A percentile compares a stretch with the other conserved stretches of the same genome.
Evolutionary conservation across 192 early-diverging fungal species (phyloP).

Genomic region (Backusella liffmaniae): DNA sequence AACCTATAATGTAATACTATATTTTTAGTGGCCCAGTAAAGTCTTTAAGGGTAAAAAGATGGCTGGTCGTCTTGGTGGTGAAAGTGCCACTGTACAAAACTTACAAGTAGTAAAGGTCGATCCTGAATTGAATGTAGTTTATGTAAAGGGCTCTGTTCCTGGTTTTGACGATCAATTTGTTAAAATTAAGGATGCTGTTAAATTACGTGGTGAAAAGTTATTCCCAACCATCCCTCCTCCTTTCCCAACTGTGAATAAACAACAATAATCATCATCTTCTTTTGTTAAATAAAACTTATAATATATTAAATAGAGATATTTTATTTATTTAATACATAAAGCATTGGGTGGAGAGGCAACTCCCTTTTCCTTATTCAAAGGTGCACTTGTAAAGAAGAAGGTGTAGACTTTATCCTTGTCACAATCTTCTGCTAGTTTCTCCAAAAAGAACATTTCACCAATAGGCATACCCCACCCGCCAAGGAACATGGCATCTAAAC

Average conservation of each 20-base stretch:
- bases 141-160: slow-evolving; percentile 91
- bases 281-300: neutral
- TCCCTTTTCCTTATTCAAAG: slow-evolving; percentile 31
- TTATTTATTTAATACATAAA: slow-evolving; percentile 32
- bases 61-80: slow-evolving; percentile 94
- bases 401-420: slow-evolving; percentile 25
- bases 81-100: slow-evolving; percentile 76
- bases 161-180: slow-evolving; percentile 86
- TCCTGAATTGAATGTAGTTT: slow-evolving; percentile 80
- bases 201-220: slow-evolving; percentile 60
- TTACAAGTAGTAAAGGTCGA: slow-evolving; percentile 86
- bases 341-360: slow-evolving; percentile 35
- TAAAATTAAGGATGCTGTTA: slow-evolving; percentile 84
- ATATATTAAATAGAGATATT: neutral
- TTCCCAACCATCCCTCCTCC: slow-evolving; percentile 65
- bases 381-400: slow-evolving; percentile 33
- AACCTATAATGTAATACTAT: slow-evolving; percentile 14
- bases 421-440: slow-evolving; percentile 25
- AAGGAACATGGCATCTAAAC: slow-evolving; percentile 23
- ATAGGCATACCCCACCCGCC: slow-evolving; percentile 36
- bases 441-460: slow-evolving; percentile 33
- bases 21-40: slow-evolving; percentile 69
- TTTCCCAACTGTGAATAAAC: slow-evolving; percentile 64
- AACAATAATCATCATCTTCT: neutral
- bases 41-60: slow-evolving; percentile 98